Evolutionary conservation across 2,329 filamentous ascomycete species (phyloP).

Genomic region (Pseudopyrenochaeta lycopersici): DNA sequence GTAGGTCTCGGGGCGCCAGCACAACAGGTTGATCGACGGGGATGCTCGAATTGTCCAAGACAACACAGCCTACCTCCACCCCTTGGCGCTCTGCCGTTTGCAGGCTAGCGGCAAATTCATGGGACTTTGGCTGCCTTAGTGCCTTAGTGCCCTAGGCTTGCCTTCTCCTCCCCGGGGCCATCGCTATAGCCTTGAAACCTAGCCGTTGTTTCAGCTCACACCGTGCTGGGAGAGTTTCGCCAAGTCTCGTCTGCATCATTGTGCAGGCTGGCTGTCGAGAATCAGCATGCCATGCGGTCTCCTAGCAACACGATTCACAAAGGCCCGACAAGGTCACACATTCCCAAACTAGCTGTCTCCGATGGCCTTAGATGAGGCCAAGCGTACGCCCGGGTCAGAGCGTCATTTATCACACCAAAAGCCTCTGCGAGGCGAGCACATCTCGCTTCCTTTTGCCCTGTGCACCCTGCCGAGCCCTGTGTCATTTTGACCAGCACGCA

Average conservation of each 20-base stretch:
- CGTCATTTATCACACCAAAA: slow-evolving; percentile 15
- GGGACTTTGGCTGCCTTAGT: not conserved
- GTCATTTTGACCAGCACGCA: slow-evolving; percentile 2
- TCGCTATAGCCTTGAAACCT: not conserved
- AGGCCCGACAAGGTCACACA: not conserved
- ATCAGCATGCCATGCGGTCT: slow-evolving; percentile 11
- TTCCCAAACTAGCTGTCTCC: slow-evolving; percentile 12
- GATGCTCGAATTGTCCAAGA: slow-evolving; percentile 1
- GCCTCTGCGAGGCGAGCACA: slow-evolving; percentile 2
- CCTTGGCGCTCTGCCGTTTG: not conserved
- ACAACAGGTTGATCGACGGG: not conserved
- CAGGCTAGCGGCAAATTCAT: not conserved
- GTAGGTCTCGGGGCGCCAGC: not conserved
- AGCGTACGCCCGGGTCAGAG: slow-evolving; percentile 23
- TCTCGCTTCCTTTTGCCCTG: slow-evolving; percentile 12
- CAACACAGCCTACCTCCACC: not conserved
- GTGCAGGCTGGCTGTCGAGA: not conserved
- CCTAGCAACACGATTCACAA: not conserved
- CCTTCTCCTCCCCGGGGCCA: not conserved
- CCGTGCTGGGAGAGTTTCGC: not conserved
- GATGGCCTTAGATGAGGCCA: slow-evolving; percentile 26
- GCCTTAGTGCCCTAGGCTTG: not conserved
- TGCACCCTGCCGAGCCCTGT: slow-evolving; percentile 7
- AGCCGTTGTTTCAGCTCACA: not conserved
- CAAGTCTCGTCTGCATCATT: not conserved